Evolutionary conservation across 257 asterid genomes (phyloP), one percentile per base, ranked within the genome.

Genomic region (Parsonsia alboflavescens): DNA sequence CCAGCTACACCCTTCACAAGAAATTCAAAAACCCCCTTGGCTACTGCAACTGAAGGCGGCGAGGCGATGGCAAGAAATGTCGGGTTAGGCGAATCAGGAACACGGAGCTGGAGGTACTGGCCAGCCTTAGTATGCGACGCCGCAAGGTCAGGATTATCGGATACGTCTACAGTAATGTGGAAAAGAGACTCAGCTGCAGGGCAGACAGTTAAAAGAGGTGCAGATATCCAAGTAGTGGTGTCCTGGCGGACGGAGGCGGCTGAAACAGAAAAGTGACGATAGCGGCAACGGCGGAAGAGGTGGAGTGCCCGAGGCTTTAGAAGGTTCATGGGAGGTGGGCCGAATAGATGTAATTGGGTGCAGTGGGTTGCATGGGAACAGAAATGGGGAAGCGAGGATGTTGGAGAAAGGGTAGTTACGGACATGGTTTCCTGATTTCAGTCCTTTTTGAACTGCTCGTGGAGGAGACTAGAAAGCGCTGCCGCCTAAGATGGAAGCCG

Each of bases 101-200:
- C 80, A 7, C 94, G 91, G 50, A 91, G 87, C 83, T 90, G 96
- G 54, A 93, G 82, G 74, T 93, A 93, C 80, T 91, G 98, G 4
- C 97, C 97, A 17, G 98, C 80, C 33, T 58, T 78, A 28, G 93
- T 88, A 72, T 88, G 81, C 1, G 98, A 91, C 2, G 81, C 72
- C 68, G 91, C 90, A 57, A 93, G 86, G 49, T 88, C 89, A 46
- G 97, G 93, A 26, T 84, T 88, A 13, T 84, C 83, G 30, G 98
- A 90, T 24, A 93, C 97, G 96, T 93, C 97, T 81, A 91, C 52
- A 17, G 88, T 54, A 80, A 93, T 74, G 75, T 84, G 80, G 92
- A 84, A 89, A 19, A 85, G 83, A 7, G 93, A 84, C 12, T 91
- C 94, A 8, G 95, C 97, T 56, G 97, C 97, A 15, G 90, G 93